Percentiles rank a stretch among this genome's conserved stretches.
Evolutionary conservation across 2,329 filamentous ascomycete genomes (phyloP).

Genomic region (Neofusicoccum sp.): DNA sequence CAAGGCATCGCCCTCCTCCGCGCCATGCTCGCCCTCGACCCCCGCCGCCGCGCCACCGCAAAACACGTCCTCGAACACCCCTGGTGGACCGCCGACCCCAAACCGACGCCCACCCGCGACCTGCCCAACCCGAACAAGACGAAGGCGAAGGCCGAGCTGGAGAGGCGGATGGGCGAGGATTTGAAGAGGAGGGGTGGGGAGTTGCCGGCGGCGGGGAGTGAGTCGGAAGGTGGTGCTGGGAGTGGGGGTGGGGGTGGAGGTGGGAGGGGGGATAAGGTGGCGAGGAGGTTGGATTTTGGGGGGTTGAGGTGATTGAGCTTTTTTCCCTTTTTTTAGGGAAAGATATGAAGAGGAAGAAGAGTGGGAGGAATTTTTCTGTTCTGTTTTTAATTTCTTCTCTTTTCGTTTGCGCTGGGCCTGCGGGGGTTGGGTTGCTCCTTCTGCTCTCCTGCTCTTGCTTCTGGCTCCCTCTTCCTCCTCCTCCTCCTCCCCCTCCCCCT

Average conservation of each 20-base stretch:
- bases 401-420: too few relatives aligned
- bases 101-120: constrained; percentile 78
- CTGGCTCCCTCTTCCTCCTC: too few relatives aligned
- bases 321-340: background rate
- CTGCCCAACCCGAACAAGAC: constrained; percentile 67
- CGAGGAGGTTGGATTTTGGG: constrained; percentile 37
- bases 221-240: too few relatives aligned
- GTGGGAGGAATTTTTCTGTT: background rate
- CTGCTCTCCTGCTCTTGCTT: too few relatives aligned
- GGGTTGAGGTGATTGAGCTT: background rate
- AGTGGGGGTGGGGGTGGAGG: too few relatives aligned
- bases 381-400: background rate
- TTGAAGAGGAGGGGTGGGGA: constrained; percentile 75
- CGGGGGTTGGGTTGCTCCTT: too few relatives aligned
- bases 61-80: constrained; percentile 75
- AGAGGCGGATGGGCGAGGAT: constrained; percentile 79
- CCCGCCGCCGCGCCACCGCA: constrained; percentile 79
- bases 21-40: constrained; percentile 82
- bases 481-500: too few relatives aligned
- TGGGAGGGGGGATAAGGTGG: constrained; percentile 70
- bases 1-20: constrained; percentile 88
- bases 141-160: constrained; percentile 52
- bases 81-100: constrained; percentile 85
- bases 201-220: constrained; percentile 59
- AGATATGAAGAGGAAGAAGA: too few relatives aligned